Conservation (phyloP, 2,329 filamentous ascomycete species). For the Cryphonectria radicalis region DNA sequence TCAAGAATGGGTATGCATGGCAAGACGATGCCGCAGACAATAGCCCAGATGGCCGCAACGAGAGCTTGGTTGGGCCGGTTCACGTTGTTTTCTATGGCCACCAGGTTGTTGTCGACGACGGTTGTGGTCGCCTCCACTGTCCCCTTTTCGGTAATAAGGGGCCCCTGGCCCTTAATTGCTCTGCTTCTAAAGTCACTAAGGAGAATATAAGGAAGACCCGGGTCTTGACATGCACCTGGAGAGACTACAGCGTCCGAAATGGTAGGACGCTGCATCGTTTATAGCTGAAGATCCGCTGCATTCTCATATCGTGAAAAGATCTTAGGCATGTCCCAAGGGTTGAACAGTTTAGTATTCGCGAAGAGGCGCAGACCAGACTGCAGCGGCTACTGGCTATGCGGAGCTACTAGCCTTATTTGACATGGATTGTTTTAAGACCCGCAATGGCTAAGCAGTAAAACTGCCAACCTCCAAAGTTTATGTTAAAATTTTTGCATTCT, state of each 20-base stretch:
- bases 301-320: too few species aligned
- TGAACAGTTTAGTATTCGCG: neutral
- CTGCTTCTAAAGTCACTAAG: neutral
- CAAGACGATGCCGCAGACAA: neutral
- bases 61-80: neutral
- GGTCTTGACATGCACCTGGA: neutral
- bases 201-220: too few species aligned
- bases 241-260: neutral
- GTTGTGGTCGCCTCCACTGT: neutral
- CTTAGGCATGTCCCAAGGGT: too few species aligned
- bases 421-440: neutral
- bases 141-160: neutral
- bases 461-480: neutral
- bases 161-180: neutral
- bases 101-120: neutral
- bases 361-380: neutral
- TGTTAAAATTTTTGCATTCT: neutral
- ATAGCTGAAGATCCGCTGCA: too few species aligned
- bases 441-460: neutral
- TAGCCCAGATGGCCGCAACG: conserved; percentile 1
- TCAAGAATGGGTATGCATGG: conserved; percentile 1
- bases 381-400: neutral
- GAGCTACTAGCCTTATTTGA: neutral
- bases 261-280: neutral
- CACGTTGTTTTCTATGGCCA: neutral